phyloP scores from a whole-genome alignment of 176 grass and related monocot species.

The Phyllostachys edulis region DNA sequence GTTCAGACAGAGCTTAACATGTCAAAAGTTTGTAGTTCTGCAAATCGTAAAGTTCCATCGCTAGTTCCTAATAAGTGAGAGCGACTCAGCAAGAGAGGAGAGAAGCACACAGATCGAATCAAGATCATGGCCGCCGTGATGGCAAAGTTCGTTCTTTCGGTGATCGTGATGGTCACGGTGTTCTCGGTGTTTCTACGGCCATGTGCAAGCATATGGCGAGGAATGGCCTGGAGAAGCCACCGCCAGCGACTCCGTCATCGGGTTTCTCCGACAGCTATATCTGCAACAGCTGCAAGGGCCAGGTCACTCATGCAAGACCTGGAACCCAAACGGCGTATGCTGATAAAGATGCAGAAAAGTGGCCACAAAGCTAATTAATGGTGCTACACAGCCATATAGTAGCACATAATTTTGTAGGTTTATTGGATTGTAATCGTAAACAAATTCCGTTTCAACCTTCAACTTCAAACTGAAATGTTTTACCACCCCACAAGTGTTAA shows the following conservation, averaged over 20 bases:
- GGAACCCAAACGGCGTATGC: constrained; percentile 39
- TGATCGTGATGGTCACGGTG: constrained; percentile 28
- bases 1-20: neutral
- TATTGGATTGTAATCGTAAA: neutral
- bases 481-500: no score
- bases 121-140: constrained; percentile 11
- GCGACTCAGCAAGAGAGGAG: neutral
- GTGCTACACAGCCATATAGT: neutral
- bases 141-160: constrained; percentile 26
- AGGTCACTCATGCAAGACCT: constrained; percentile 30
- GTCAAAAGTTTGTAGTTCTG: neutral
- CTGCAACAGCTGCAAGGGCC: constrained; percentile 17
- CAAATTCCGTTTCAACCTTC: no score
- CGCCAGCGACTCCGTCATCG: constrained; percentile 17
- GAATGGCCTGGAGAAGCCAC: constrained; percentile 1
- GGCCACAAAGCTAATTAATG: neutral
- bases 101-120: neutral
- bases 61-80: neutral
- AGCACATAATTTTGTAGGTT: constrained; percentile 11
- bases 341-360: neutral
- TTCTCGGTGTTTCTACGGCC: no score
- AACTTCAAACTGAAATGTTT: no score
- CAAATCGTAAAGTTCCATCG: neutral
- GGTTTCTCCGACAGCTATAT: constrained; percentile 36
- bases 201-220: no score